Evolutionary conservation across 2,329 filamentous ascomycete species (phyloP).

Genomic region (Fusarium sambucinum): DNA sequence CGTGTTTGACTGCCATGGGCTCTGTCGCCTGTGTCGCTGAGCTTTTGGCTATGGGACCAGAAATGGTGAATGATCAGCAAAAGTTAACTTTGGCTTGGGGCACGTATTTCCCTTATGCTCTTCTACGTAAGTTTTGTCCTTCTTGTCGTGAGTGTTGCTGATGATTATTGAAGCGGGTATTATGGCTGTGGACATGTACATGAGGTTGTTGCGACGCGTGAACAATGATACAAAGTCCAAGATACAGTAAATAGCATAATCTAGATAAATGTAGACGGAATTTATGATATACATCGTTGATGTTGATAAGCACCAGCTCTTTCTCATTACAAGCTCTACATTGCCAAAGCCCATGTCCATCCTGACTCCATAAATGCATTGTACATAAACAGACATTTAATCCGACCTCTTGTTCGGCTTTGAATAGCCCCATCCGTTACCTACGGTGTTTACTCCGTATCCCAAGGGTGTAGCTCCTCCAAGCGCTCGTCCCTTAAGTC

Average conservation of each 20-base stretch:
- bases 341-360: constrained; percentile 27
- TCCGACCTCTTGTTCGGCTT: constrained; percentile 63
- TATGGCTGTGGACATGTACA: constrained; percentile 67
- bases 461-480: constrained; percentile 70
- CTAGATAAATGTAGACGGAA: not conserved
- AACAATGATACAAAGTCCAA: constrained; percentile 56
- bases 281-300: constrained; percentile 23
- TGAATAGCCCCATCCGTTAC: constrained; percentile 69
- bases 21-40: constrained; percentile 65
- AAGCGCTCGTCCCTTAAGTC: constrained; percentile 63
- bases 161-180: constrained; percentile 57
- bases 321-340: constrained; percentile 32
- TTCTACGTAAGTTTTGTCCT: constrained; percentile 61
- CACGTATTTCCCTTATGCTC: constrained; percentile 64
- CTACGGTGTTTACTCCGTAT: constrained; percentile 64
- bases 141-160: not conserved
- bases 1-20: constrained; percentile 64
- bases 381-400: constrained; percentile 41
- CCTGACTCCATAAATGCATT: constrained; percentile 44
- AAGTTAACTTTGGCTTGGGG: constrained; percentile 62
- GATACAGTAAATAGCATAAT: constrained; percentile 34
- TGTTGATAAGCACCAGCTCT: constrained; percentile 15
- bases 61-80: constrained; percentile 57
- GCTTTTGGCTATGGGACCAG: constrained; percentile 61
- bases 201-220: constrained; percentile 61